Base-by-base conservation (phyloP, 305 asterid genomes). In the Fraxinus albicans region DNA sequence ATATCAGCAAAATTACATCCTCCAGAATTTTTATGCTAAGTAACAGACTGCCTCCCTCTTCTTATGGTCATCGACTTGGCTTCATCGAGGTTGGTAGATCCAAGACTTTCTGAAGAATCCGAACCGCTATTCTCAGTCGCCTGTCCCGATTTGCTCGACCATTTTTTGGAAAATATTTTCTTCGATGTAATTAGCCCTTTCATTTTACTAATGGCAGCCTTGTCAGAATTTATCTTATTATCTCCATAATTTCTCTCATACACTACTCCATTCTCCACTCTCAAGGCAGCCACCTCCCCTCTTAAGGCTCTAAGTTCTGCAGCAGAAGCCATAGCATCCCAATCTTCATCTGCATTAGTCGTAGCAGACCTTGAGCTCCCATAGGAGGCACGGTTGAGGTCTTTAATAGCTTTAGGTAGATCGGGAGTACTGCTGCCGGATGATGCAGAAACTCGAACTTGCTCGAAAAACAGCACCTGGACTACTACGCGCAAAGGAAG, bases 391-490 rank as follows among this genome's bases (percentile, higher is more conserved):
- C 88, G 79, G 88, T 89, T 96, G 58, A 94, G 95, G 86, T 93
- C 98, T 82, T 92, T 93, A 72, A 94, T 91, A 40, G 93, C 92
- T 85, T 89, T 92, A 0, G 98, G 99, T 0, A 96, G 97, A 75
- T 96, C 99, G 0, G 99, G 99, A 0, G 99, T 96, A 91, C 94
- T 92, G 91, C 98, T 92, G 3, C 99, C 98, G 0, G 98, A 96
- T 2, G 98, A 86, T n/a, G 98, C 96, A 21, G 98, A 89, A 0
- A 97, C 98, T 3, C 98, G 92, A 9, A 91, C 99, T 84, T 96
- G 99, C 94, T 96, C 98, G 80, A 94, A 94, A 76, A 94, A 94
- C 89, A 96, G 97, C 3, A 96, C 98, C 80, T 96, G 98, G 3
- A 96, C 98, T 2, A 96, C 98, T 0, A 94, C 93, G 0, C 99